Base-by-base conservation (phyloP, 1,284 basidiomycete genomes). In the Xerocomus amazonicus region DNA sequence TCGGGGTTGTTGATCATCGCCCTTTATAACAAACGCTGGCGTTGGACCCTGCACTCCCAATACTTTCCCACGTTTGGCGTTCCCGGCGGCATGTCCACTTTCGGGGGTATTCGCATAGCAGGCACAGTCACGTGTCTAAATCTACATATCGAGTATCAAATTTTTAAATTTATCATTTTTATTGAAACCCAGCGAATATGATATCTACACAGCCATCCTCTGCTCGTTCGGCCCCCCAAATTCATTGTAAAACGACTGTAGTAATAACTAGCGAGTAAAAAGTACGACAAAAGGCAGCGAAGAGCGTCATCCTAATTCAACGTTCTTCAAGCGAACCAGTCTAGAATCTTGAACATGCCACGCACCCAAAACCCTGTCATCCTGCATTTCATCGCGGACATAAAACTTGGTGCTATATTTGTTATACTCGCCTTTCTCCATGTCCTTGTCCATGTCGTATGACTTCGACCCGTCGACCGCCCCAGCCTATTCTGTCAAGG, bases 1-100 rank as follows among this genome's bases (percentile, higher is more conserved):
- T 63, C 53, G 59, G 59, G 66, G 59, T 66, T 23, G 65, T 69
- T 66, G 64, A 66, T 66, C 64, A 70, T 68, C 62, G 68, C 68
- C 61, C 68, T 66, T 66, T 66, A 66, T 66, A 70, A 70, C 55
- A 57, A 66, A 66, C 56, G 55, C 62, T 62, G 59, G 48, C 31
- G 54, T 63, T 57, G 59, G 66, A 55, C 64, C 68, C 65, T 66
- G 65, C 66, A 52, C 58, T 61, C 43, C 44, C 51, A 53, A 66
- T 66, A 55, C 60, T 58, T 68, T 67, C 67, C 57, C 67, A 70
- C 65, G 66, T 55, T 55, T 61, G 66, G 52, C 61, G 50, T 59
- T 70, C 51, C 65, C 65, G 65, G 56, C 65, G 65, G 65, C 48
- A 70, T 57, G 47, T 66, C 62, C 56, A 54, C 59, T 64, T 64